Base-by-base conservation (phyloP, 164 flowering plant genomes). In the Magnolia kwangsiensis region DNA sequence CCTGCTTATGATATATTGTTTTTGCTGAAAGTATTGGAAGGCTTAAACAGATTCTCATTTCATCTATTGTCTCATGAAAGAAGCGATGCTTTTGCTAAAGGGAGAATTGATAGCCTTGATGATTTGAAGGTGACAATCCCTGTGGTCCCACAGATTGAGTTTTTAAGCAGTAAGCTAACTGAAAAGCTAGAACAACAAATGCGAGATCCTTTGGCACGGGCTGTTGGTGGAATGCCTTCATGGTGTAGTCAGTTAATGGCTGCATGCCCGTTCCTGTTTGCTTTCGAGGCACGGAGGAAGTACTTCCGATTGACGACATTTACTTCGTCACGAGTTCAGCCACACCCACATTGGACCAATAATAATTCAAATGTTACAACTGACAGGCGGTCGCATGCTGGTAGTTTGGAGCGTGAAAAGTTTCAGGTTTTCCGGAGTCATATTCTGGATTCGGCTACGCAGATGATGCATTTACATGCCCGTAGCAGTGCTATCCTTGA, bases 111-210 rank as follows among this genome's bases (percentile, higher is more conserved):
- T 69, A 78, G 82, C 74, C 78, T 91, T 83, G 88, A 90, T 75
- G 63, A 78, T 73, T 75, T 91, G 51, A 85, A 71, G 77, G 81
- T 85, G 31, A 6, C 64, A 65, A 78, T 82, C 78, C 73, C 80
- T 74, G 73, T 76, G 63, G 73, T 94, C 66, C 82, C 90, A 66
- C 91, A 85, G 68, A 79, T 72, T 77, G 98, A 96, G 82, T 94
- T 96, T 82, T 86, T 91, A 27, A 90, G 80, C 84, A 82, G 73
- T 78, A 96, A 88, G 79, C 75, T 96, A 78, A 89, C 98, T 45
- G 97, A 91, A 75, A 96, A 94, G 81, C 79, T 96, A 37, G 96
- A 91, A 79, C 97, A 91, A 82, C 99, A 94, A 82, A 88, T 96
- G 90, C 87, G 86, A 31, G 97, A 96, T 59, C 81, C 92, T 67